phyloP scores from a whole-genome alignment of 1,284 basidiomycete species.

The Cutaneotrichosporon arboriforme region DNA sequence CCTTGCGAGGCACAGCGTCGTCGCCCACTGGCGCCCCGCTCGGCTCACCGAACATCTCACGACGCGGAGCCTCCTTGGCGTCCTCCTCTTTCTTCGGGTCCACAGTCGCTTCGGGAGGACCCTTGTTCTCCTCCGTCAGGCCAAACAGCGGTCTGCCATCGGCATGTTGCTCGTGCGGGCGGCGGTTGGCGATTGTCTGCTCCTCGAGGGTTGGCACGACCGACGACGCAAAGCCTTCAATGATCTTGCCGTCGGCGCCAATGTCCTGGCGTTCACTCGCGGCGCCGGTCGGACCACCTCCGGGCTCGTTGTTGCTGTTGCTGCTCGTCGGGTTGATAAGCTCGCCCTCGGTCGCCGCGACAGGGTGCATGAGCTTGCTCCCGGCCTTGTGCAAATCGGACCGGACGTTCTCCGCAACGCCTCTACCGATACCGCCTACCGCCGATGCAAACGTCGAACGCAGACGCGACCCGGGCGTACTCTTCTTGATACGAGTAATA shows the following conservation, averaged over 20 bases:
- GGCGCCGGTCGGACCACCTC: constrained; percentile 2
- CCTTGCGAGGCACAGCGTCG: constrained; percentile 35
- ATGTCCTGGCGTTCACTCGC: constrained; percentile 55
- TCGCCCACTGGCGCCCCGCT: constrained; percentile 55
- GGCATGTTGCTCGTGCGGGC: constrained; percentile 34
- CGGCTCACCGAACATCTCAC: constrained; percentile 51
- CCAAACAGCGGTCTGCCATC: constrained; percentile 47
- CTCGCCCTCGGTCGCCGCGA: constrained; percentile 39
- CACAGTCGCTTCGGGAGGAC: constrained; percentile 25
- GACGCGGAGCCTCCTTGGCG: constrained; percentile 18
- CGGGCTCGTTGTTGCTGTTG: constrained; percentile 17
- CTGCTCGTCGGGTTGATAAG: neutral
- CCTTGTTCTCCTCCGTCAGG: constrained; percentile 3
- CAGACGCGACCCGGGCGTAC: constrained; percentile 30
- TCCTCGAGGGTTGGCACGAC: constrained; percentile 69
- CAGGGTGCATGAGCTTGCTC: constrained; percentile 50
- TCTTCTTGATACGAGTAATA: constrained; percentile 44
- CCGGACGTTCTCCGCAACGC: constrained; percentile 43
- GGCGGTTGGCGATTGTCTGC: constrained; percentile 55
- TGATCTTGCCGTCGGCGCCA: constrained; percentile 53
- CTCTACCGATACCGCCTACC: constrained; percentile 37
- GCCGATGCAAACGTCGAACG: constrained; percentile 33
- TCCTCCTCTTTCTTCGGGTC: constrained; percentile 21
- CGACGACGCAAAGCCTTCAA: constrained; percentile 58
- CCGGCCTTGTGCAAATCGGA: constrained; percentile 47